These are phyloP conservation scores for Porodaedalea pini DNA, from an alignment of 1,284 basidiomycete genomes.

Conservation along the genomic window DNA sequence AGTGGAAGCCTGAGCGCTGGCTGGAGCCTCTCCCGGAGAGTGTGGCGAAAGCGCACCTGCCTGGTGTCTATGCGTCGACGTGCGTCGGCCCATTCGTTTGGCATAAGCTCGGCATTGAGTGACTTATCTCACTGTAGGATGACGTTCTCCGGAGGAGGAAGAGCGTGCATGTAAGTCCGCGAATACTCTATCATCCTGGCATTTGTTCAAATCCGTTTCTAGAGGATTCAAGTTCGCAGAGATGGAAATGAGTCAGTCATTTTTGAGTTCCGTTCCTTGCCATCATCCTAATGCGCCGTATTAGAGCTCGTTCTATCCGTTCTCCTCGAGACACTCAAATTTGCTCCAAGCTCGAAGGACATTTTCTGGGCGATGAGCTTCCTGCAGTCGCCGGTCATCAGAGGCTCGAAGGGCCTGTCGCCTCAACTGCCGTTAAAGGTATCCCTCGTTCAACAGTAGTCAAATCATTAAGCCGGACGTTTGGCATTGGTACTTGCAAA, in stretches of 20 bases:
- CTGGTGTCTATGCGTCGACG: slow-evolving; percentile 36
- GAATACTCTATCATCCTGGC: neutral
- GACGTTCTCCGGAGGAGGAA: slow-evolving; percentile 36
- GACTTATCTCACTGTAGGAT: slow-evolving; percentile 27
- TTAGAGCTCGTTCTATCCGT: slow-evolving; percentile 14
- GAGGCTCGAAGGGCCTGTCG: neutral
- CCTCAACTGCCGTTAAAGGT: slow-evolving; percentile 18
- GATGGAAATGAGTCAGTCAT: slow-evolving; percentile 16
- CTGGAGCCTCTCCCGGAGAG: slow-evolving; percentile 18
- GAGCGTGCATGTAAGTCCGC: slow-evolving; percentile 35
- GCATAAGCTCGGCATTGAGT: neutral
- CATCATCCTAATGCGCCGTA: neutral
- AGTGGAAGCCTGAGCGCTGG: slow-evolving; percentile 19
- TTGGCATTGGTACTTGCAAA: too few species aligned
- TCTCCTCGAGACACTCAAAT: slow-evolving; percentile 12
- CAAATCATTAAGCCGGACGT: too few species aligned
- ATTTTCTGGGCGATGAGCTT: slow-evolving; percentile 14
- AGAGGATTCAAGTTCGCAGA: slow-evolving; percentile 20
- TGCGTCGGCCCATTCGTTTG: slow-evolving; percentile 24
- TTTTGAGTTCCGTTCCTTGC: neutral
- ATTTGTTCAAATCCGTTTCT: neutral
- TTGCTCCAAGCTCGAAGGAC: slow-evolving; percentile 4
- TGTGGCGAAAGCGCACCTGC: slow-evolving; percentile 27
- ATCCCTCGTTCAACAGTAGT: too few species aligned
- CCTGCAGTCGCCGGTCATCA: slow-evolving; percentile 14